A percentile compares a stretch with the other conserved stretches of the same genome.
These are phyloP conservation scores for Pezicula radicicola DNA, from an alignment of 2,329 filamentous ascomycete species.

Conservation along the genomic window DNA sequence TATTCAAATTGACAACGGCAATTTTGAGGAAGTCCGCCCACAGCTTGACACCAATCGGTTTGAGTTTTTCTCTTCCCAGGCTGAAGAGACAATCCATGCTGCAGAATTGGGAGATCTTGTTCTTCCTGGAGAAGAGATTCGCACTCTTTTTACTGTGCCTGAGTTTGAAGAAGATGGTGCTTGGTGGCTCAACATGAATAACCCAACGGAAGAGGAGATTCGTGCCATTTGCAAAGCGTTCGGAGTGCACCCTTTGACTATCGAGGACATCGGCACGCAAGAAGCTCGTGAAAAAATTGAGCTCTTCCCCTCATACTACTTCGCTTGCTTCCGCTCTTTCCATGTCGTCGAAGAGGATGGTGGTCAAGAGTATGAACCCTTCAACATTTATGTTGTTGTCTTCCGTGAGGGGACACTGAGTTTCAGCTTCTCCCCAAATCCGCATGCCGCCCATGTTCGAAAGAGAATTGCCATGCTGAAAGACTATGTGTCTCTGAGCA, in stretches of 20 bases:
- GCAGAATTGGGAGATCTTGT: constrained; percentile 84
- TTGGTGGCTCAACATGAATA: constrained; percentile 98
- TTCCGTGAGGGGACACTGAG: constrained; percentile 94
- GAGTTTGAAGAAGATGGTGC: constrained; percentile 69
- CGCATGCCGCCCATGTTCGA: constrained; percentile 83
- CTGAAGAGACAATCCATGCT: constrained; percentile 90
- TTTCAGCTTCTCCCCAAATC: constrained; percentile 87
- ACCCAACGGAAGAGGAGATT: constrained; percentile 85
- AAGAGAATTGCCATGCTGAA: constrained; percentile 89
- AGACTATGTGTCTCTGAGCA: constrained; percentile 90
- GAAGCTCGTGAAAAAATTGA: constrained; percentile 98
- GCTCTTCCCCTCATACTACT: constrained; percentile 96
- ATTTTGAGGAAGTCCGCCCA: constrained; percentile 29
- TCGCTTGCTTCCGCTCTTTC: constrained; percentile 96
- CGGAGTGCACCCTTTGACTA: constrained; percentile 90
- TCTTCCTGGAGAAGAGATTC: constrained; percentile 84
- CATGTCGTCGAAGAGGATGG: constrained; percentile 73
- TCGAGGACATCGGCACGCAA: constrained; percentile 93
- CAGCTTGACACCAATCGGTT: constrained; percentile 72
- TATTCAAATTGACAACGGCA: constrained; percentile 38
- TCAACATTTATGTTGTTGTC: constrained; percentile 95
- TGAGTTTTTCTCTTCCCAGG: constrained; percentile 94
- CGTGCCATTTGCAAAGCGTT: constrained; percentile 89
- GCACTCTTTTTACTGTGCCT: constrained; percentile 74
- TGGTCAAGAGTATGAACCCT: constrained; percentile 83